phyloP scores from a whole-genome alignment of 2,329 filamentous ascomycete genomes.

The Albophoma yamanashiensis region DNA sequence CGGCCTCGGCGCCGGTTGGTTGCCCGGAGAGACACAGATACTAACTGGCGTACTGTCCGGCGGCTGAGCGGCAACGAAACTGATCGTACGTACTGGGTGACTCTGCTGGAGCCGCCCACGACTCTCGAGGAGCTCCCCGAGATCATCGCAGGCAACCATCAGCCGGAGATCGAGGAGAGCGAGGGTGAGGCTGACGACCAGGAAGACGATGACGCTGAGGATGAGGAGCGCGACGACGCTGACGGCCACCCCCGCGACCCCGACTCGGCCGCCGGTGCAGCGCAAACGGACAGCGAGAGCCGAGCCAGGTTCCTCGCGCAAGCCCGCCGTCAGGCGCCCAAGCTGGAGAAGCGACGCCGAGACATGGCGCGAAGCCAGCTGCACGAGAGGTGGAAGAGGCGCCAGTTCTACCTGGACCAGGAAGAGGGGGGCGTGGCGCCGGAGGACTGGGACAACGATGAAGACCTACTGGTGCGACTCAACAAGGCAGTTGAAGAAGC shows the following conservation, averaged over 20 bases:
- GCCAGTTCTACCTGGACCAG: constrained; percentile 75
- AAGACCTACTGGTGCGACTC: constrained; percentile 39
- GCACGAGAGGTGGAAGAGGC: constrained; percentile 63
- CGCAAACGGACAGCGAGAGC: constrained; percentile 27
- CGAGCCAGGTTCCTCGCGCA: constrained; percentile 25
- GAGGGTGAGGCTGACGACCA: constrained; percentile 16
- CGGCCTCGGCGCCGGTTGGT: constrained; percentile 17
- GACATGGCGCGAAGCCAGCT: constrained; percentile 41
- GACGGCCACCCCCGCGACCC: constrained; percentile 10
- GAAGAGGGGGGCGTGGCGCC: constrained; percentile 66
- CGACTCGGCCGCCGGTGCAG: background rate
- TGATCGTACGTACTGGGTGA: constrained; percentile 30
- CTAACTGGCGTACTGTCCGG: constrained; percentile 22
- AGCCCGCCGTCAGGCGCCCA: constrained; percentile 23
- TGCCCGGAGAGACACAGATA: constrained; percentile 19
- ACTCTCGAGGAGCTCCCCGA: constrained; percentile 30
- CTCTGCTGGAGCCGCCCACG: constrained; percentile 34
- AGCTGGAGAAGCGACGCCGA: constrained; percentile 27
- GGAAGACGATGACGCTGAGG: constrained; percentile 11
- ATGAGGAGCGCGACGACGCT: constrained; percentile 11
- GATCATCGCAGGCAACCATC: constrained; percentile 23
- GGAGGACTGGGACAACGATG: constrained; percentile 49
- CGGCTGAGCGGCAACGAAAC: constrained; percentile 17
- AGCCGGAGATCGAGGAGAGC: constrained; percentile 11
- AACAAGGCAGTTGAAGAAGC: constrained; percentile 25